phyloP scores from a whole-genome alignment of 306 rosid genomes.

The Benincasa hispida region DNA sequence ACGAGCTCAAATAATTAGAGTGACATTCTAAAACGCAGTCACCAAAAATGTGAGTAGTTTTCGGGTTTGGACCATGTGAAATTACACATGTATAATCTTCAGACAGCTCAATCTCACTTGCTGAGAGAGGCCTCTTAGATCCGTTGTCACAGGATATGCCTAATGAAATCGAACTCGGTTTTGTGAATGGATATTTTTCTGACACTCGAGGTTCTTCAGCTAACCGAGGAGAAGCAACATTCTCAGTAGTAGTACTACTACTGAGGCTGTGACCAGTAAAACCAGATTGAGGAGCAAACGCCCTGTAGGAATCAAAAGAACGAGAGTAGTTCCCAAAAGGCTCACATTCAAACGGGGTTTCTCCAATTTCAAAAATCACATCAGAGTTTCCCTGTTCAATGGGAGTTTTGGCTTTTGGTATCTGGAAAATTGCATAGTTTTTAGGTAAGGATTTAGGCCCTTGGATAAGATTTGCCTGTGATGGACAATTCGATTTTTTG shows the following conservation, averaged over 20 bases:
- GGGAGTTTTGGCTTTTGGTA: conserved; percentile 24
- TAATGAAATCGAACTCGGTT: not conserved
- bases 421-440: conserved; percentile 34
- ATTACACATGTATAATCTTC: conserved; percentile 88
- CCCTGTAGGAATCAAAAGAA: conserved; percentile 54
- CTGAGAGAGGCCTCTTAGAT: conserved; percentile 13
- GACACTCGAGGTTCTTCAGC: not conserved
- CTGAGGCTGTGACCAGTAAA: not conserved
- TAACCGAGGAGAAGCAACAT: not conserved
- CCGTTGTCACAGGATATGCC: not conserved
- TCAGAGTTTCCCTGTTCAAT: conserved; percentile 33
- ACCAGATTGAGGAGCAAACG: conserved; percentile 16
- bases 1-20: conserved; percentile 10
- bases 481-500: conserved; percentile 20
- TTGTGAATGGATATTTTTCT: not conserved
- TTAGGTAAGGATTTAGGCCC: conserved; percentile 54
- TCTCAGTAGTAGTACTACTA: not conserved
- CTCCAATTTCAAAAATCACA: conserved; percentile 79
- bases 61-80: conserved; percentile 64
- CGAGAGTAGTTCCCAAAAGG: conserved; percentile 37
- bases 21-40: conserved; percentile 56
- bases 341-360: conserved; percentile 23
- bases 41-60: conserved; percentile 66
- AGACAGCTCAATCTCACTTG: conserved; percentile 62
- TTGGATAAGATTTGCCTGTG: conserved; percentile 22